Percentiles rank a stretch among this genome's conserved stretches.
Evolutionary conservation across 2,329 filamentous ascomycete genomes (phyloP).

Genomic region (Fusarium humuli): DNA sequence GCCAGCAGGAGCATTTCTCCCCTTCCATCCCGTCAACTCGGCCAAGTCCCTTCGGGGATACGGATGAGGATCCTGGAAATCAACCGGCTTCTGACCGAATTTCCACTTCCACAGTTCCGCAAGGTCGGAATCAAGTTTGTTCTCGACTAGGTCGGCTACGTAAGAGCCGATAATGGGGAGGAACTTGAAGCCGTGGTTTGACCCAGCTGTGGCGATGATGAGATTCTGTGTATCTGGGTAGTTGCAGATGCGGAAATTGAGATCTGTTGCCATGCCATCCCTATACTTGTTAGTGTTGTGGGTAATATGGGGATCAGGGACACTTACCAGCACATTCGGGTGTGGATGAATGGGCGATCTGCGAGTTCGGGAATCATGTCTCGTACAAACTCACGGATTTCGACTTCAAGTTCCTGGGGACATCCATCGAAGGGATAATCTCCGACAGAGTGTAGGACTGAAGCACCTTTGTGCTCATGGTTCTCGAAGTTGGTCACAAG

Average conservation of each 20-base stretch:
- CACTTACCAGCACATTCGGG: constrained; percentile 58
- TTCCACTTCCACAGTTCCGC: constrained; percentile 54
- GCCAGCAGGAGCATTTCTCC: constrained; percentile 34
- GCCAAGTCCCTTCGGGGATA: constrained; percentile 36
- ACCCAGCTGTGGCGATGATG: constrained; percentile 64
- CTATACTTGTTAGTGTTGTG: constrained; percentile 18
- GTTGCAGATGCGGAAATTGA: constrained; percentile 46
- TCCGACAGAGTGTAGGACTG: constrained; percentile 35
- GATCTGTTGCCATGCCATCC: constrained; percentile 49
- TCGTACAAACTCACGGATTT: constrained; percentile 62
- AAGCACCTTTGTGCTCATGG: constrained; percentile 42
- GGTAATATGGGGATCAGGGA: neutral
- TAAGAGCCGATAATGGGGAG: constrained; percentile 65
- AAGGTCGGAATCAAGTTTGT: constrained; percentile 55
- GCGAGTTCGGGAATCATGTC: constrained; percentile 52
- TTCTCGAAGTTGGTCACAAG: constrained; percentile 62
- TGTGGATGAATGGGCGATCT: constrained; percentile 58
- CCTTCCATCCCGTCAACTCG: constrained; percentile 39
- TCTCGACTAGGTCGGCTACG: constrained; percentile 49
- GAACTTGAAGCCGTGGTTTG: constrained; percentile 66
- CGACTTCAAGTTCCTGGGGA: constrained; percentile 63
- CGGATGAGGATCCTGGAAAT: constrained; percentile 41
- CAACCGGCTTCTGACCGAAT: constrained; percentile 29
- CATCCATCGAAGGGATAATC: constrained; percentile 49
- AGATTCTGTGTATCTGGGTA: constrained; percentile 48